A percentile compares a stretch with the other conserved stretches of the same genome.
Conservation (phyloP, 2,329 filamentous ascomycete genomes). For the Phialemonium atrogriseum region DNA sequence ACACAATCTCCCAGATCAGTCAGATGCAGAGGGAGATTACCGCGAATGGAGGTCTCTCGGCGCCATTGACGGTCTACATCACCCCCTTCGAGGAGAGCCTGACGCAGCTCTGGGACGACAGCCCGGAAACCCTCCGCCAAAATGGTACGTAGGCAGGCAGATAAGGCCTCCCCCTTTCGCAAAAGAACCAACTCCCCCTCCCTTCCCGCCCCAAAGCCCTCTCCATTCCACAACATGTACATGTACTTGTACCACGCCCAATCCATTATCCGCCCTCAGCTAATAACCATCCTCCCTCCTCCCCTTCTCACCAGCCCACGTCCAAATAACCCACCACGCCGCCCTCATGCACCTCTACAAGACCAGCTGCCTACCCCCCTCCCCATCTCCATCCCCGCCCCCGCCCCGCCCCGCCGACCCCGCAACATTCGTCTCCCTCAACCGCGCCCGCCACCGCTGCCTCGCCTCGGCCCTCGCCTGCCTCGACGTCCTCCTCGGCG, state of each 20-base stretch:
- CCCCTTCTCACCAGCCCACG: not conserved
- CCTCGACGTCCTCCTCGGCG: not conserved
- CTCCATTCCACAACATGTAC: too few species aligned
- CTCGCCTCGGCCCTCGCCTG: not conserved
- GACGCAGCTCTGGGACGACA: not conserved
- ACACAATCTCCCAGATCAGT: conserved; percentile 4
- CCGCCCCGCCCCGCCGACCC: not conserved
- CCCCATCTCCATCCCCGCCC: not conserved
- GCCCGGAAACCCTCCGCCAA: not conserved
- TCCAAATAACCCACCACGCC: not conserved
- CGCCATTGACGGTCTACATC: not conserved
- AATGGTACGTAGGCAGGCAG: too few species aligned
- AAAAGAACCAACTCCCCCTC: too few species aligned
- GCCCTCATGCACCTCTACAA: not conserved
- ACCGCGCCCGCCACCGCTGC: not conserved
- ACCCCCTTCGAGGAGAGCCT: not conserved
- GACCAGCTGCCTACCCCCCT: not conserved
- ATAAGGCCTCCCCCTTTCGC: too few species aligned
- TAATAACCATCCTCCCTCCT: too few species aligned
- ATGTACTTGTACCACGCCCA: too few species aligned
- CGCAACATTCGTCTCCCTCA: not conserved
- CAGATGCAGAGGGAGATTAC: not conserved
- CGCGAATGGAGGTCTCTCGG: not conserved
- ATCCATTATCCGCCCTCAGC: too few species aligned
- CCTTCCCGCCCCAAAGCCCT: too few species aligned